Percentiles rank a stretch among this genome's conserved stretches.
These are phyloP conservation scores for Cryptococcus sp. DNA, from an alignment of 1,284 basidiomycete genomes.

Conservation along the genomic window DNA sequence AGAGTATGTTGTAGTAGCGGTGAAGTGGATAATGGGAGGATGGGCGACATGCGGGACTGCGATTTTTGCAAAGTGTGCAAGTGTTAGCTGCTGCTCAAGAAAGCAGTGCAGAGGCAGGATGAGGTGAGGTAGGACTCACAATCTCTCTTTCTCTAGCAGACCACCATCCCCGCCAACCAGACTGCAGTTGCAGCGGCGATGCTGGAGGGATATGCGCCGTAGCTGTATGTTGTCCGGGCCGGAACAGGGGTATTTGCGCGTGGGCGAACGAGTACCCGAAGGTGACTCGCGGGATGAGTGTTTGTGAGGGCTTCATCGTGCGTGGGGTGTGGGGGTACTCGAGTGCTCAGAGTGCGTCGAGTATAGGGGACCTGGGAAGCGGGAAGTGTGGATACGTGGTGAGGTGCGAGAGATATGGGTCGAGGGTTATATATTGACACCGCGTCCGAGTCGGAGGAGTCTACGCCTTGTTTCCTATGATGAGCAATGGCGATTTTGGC, in stretches of 20 bases:
- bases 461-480: too few species aligned
- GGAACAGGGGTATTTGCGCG: conserved; percentile 1
- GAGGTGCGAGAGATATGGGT: background rate
- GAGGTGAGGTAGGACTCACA: background rate
- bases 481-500: too few species aligned
- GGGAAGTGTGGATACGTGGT: background rate
- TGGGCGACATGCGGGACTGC: background rate
- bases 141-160: background rate
- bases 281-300: conserved; percentile 17
- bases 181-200: background rate
- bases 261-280: conserved; percentile 1
- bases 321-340: background rate
- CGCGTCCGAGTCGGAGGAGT: background rate
- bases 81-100: background rate
- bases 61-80: background rate
- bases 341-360: background rate
- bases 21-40: background rate
- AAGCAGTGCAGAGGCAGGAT: too few species aligned
- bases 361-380: background rate
- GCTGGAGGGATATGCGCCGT: background rate
- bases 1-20: background rate
- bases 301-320: conserved; percentile 23
- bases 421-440: background rate
- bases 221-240: background rate
- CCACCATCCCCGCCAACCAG: background rate